Evolutionary conservation across 2,329 filamentous ascomycete species (phyloP), one percentile per base, ranked within the genome.

Genomic region (Aspergillus pseudoterreus): DNA sequence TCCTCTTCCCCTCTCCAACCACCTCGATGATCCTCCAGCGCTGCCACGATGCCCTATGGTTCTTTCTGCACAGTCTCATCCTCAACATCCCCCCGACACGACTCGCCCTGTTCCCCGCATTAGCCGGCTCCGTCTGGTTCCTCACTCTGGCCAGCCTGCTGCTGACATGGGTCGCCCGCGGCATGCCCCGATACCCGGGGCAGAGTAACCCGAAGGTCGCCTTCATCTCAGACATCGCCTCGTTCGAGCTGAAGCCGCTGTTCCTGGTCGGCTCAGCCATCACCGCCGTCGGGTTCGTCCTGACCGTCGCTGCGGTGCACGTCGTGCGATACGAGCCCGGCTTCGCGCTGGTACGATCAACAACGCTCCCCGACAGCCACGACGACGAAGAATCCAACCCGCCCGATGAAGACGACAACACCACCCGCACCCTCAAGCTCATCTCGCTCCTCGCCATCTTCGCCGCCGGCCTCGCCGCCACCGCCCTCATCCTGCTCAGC

Each of bases 1-100:
- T 53, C 54, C 44, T 82, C 27, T 56, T 83, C 3, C 63, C 83
- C 1, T 14, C 39, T 39, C 47, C 15, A 4, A 22, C 12, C 21
- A 17, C 10, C 39, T 43, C 38, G 15, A 42, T 49, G 43, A 14
- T 38, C 48, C 27, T 47, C 55, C 14, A 36, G 41, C 51, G 47
- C 47, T 55, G 52, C 27, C 52, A 58, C 49, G 54, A 60, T 45
- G 38, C 44, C 39, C 30, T 53, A 49, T 59, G 58, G 58, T 46
- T 45, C 19, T 51, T 46, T 17, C 55, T 61, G 35, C 58, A 59
- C 43, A 27, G 39, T 39, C 33, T 53, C 24, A 56, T 61, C 42
- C 59, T 61, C 49, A 58, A 58, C 9, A 60, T 60, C 36, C 59
- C 59, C 3, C 56, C 57, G 1, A 50, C 58, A 27, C 51, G 59